phyloP scores from a whole-genome alignment of 331 rosid species.

The Arachis monticola region DNA sequence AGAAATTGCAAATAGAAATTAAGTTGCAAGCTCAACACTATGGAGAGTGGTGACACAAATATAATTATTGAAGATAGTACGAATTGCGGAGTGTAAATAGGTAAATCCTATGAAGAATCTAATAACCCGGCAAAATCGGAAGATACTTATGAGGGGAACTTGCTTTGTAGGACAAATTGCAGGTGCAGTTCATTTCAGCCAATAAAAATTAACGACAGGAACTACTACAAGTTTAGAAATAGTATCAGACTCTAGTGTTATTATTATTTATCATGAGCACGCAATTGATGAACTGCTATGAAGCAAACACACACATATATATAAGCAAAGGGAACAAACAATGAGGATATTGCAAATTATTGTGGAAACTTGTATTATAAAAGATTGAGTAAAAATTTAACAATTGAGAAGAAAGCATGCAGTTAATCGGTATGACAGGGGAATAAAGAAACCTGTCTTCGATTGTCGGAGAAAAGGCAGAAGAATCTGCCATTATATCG shows the following conservation, averaged over 20 bases:
- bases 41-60: not conserved
- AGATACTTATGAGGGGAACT: not conserved
- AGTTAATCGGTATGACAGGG: not conserved
- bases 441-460: slow-evolving; percentile 56
- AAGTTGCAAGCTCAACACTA: not conserved
- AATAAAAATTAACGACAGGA: not conserved
- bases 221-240: not conserved
- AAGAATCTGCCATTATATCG: slow-evolving; percentile 60
- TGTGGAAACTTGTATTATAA: not conserved
- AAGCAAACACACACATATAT: not conserved
- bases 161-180: not conserved
- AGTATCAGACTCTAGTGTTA: not conserved
- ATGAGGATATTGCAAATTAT: too few relatives aligned
- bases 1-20: slow-evolving; percentile 14
- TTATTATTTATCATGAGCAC: not conserved
- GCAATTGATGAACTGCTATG: not conserved
- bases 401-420: not conserved
- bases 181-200: not conserved
- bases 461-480: slow-evolving; percentile 78
- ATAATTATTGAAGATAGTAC: not conserved
- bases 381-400: not conserved
- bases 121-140: not conserved
- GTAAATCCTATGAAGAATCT: not conserved
- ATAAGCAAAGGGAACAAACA: not conserved
- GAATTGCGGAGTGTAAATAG: slow-evolving; percentile 6